Percentiles rank a stretch among this genome's conserved stretches.
phyloP scores from a whole-genome alignment of 176 grass and related monocot genomes.

The Carex myosuroides region DNA sequence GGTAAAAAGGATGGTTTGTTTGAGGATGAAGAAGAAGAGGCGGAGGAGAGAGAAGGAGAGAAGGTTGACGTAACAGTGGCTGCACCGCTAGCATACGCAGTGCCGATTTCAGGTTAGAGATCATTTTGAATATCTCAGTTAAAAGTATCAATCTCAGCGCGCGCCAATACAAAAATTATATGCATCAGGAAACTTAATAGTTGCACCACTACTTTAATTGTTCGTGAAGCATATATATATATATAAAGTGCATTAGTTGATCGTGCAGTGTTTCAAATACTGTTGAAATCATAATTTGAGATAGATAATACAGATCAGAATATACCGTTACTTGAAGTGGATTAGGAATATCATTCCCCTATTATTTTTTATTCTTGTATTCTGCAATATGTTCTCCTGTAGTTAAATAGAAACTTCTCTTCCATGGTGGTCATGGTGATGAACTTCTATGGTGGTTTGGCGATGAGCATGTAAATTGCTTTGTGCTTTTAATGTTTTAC shows the following conservation, averaged over 20 bases:
- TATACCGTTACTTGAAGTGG: background rate
- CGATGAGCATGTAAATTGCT: background rate
- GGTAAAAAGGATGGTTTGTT: constrained; percentile 32
- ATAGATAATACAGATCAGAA: background rate
- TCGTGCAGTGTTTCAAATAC: background rate
- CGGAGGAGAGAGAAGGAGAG: background rate
- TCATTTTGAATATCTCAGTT: constrained; percentile 45
- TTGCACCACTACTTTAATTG: background rate
- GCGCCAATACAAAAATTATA: background rate
- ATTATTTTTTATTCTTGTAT: background rate
- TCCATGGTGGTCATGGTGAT: background rate
- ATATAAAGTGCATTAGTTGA: background rate
- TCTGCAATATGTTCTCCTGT: background rate
- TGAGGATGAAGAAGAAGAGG: constrained; percentile 33
- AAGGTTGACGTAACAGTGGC: background rate
- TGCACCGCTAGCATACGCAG: background rate
- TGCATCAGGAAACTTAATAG: background rate
- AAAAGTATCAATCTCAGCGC: background rate
- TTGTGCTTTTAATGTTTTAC: background rate
- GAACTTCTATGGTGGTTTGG: background rate
- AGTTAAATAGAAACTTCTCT: background rate
- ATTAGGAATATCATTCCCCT: background rate
- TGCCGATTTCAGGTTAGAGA: constrained; percentile 35
- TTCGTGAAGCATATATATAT: background rate
- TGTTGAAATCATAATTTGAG: background rate